Conservation (phyloP, 768 basidiomycete species). For the Phallus indusiatus region DNA sequence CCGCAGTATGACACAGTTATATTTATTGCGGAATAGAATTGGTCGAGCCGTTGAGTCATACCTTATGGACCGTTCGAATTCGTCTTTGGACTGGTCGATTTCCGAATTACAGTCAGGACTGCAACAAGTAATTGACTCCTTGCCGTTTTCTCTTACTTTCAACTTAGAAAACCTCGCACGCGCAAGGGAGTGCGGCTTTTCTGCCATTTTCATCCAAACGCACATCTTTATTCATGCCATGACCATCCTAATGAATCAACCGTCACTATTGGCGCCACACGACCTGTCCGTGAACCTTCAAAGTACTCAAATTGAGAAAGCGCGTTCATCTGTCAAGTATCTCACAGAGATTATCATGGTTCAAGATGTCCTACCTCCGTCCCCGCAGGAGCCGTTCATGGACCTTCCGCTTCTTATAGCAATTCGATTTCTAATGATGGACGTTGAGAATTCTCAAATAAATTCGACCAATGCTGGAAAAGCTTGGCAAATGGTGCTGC, state of each 20-base stretch:
- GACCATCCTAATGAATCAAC: slow-evolving; percentile 2
- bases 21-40: background rate
- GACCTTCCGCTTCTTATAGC: slow-evolving; percentile 6
- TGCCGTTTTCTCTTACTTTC: background rate
- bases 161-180: background rate
- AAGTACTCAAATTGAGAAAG: background rate
- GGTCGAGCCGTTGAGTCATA: background rate
- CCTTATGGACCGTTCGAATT: background rate
- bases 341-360: slow-evolving; percentile 1
- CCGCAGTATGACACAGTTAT: background rate
- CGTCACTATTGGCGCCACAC: slow-evolving; percentile 1
- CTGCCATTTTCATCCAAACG: slow-evolving; percentile 1
- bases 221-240: slow-evolving; percentile 7
- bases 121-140: background rate
- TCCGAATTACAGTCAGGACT: background rate
- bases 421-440: background rate
- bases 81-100: background rate
- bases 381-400: slow-evolving; percentile 7
- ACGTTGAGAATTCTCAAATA: background rate
- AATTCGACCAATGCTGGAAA: background rate
- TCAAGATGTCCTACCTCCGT: background rate
- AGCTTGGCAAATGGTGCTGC: background rate
- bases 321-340: background rate
- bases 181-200: background rate
- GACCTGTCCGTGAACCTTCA: background rate